A percentile compares a stretch with the other conserved stretches of the same genome.
phyloP scores from a whole-genome alignment of 495 filamentous ascomycete genomes.

The Neurospora pannonica region DNA sequence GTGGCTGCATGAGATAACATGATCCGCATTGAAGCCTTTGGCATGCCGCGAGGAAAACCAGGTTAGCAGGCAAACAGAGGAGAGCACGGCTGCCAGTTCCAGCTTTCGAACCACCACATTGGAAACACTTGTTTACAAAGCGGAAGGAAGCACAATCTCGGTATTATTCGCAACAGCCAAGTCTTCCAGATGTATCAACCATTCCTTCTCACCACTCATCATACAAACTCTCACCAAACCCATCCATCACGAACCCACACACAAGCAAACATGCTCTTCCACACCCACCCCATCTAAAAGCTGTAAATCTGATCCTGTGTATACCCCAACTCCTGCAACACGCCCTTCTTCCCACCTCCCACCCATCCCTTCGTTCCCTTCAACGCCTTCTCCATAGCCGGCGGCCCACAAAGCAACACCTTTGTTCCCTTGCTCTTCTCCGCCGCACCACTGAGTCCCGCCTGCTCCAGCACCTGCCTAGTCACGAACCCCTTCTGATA shows the following conservation, averaged over 20 bases:
- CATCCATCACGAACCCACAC: background rate
- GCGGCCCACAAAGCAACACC: slow-evolving; percentile 59
- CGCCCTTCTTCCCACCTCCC: slow-evolving; percentile 21
- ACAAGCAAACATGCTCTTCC: background rate
- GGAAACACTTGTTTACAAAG: background rate
- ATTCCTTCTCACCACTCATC: background rate
- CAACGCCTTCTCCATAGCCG: slow-evolving; percentile 50
- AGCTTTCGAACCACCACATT: background rate
- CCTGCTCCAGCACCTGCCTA: slow-evolving; percentile 43
- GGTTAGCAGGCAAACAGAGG: background rate
- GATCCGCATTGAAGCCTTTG: background rate
- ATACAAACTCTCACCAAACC: background rate
- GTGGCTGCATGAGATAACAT: background rate
- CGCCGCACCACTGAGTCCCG: slow-evolving; percentile 24
- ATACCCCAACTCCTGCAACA: slow-evolving; percentile 45
- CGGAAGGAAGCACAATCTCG: background rate
- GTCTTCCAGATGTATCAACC: background rate
- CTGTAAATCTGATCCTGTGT: slow-evolving; percentile 43
- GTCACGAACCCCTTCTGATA: slow-evolving; percentile 48
- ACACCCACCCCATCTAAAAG: slow-evolving; percentile 28
- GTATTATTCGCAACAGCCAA: background rate
- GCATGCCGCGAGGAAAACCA: background rate
- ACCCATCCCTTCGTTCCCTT: slow-evolving; percentile 29
- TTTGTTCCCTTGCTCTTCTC: slow-evolving; percentile 30
- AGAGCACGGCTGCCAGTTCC: background rate